Base-by-base conservation (phyloP, 75 land plant species). In the Pinus albicaulis region DNA sequence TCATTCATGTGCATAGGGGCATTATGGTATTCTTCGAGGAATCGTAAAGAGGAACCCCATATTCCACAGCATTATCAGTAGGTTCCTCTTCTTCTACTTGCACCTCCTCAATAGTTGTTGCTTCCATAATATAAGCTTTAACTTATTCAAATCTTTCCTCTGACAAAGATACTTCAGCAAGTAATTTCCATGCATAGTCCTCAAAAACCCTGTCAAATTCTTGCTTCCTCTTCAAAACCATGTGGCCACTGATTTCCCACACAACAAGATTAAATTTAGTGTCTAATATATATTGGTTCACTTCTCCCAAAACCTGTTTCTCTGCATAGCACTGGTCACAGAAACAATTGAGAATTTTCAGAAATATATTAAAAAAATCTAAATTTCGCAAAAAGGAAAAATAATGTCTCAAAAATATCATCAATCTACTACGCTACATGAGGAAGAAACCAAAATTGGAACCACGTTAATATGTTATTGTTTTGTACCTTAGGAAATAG, bases 231-330 rank as follows among this genome's bases (percentile, higher is more conserved):
- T 96, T 96, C 65, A 96, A 72, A 23, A 96, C 99, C 80, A 96
- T 96, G 80, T 96, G 99, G 17, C 99, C 99, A 82, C 99, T 93
- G 44, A 96, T 93, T 73, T 96, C 99, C 96, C 99, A 96, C 59
- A 89, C 96, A 7, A 94, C 99, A 3, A 96, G 99, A 72, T 96
- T 96, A 52, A 96, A 96, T 80, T 93, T 96, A 17, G 92, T 96
- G 58, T 96, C 99, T 25, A 96, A 81, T 20, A 96, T 81, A 73
- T 91, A 91, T 20, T 76, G 76, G 26, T 88, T 84, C 76, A 96
- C 99, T 84, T 93, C 90, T 3, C 99, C 96, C 41, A 89, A 86
- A 22, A 96, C 99, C 79, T 96, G 99, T 71, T 85, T 91, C 82
- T 96, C 99, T 28, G 96, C 96, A 82, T 88, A 96, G 73, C 99